Conservation (phyloP, 805 yeast species). For the Yarrowia sp. region DNA sequence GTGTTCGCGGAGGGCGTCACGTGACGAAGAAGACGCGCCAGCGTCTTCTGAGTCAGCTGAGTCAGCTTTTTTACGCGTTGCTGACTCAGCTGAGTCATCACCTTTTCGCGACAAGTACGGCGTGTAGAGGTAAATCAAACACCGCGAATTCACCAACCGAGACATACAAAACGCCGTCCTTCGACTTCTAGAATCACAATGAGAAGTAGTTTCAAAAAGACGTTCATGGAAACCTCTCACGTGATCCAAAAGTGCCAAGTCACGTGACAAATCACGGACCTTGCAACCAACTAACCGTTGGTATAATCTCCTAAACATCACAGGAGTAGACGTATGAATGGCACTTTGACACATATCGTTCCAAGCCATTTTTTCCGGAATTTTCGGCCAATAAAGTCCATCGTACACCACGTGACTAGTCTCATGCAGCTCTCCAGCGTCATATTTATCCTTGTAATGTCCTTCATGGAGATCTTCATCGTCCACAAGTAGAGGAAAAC, state of each 20-base stretch:
- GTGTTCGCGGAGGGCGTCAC: constrained; percentile 6
- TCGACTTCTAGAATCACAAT: not conserved
- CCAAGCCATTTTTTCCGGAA: constrained; percentile 19
- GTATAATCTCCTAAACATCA: constrained; percentile 8
- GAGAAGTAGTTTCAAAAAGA: not conserved
- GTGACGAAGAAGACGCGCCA: not conserved
- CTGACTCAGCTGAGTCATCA: not conserved
- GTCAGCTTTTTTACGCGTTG: not conserved
- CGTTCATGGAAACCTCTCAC: constrained; percentile 15
- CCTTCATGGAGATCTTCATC: constrained; percentile 7
- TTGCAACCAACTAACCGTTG: constrained; percentile 2
- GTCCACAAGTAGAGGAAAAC: not conserved
- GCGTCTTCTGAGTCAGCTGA: too few relatives aligned
- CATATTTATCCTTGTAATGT: not conserved
- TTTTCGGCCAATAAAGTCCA: constrained; percentile 14
- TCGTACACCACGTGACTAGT: constrained; percentile 5
- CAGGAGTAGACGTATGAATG: not conserved
- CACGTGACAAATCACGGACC: not conserved
- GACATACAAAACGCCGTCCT: constrained; percentile 19
- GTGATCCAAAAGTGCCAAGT: not conserved
- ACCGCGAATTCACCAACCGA: constrained; percentile 13
- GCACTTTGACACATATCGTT: constrained; percentile 23
- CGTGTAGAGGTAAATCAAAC: constrained; percentile 19
- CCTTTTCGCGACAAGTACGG: constrained; percentile 1
- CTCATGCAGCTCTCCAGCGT: not conserved